Evolutionary conservation across 2,329 filamentous ascomycete species (phyloP).

Genomic region (Pleoardoris graminearum): DNA sequence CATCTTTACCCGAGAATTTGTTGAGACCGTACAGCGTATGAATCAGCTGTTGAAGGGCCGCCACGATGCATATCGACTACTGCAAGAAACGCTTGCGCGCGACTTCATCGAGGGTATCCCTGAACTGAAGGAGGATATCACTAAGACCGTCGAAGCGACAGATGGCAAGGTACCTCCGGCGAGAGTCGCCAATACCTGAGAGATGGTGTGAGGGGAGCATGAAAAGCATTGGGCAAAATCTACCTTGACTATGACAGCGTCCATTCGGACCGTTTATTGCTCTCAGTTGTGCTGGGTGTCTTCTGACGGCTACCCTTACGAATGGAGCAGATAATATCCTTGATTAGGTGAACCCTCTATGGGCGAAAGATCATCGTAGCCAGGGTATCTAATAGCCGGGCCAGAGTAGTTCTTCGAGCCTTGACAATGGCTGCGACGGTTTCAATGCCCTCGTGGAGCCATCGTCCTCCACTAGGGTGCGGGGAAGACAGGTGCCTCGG

Average conservation of each 20-base stretch:
- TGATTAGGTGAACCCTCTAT: background rate
- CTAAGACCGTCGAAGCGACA: slow-evolving; percentile 52
- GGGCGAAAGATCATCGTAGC: background rate
- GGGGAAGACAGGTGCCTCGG: background rate
- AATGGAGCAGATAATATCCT: background rate
- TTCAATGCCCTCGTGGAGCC: background rate
- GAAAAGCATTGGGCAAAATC: background rate
- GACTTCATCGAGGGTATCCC: slow-evolving; percentile 63
- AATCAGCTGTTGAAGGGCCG: slow-evolving; percentile 67
- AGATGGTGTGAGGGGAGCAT: background rate
- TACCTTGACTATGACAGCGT: background rate
- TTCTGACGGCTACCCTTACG: no score
- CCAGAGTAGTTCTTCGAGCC: background rate
- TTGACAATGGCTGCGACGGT: background rate
- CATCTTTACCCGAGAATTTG: slow-evolving; percentile 68
- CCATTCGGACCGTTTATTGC: background rate
- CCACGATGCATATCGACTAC: slow-evolving; percentile 60
- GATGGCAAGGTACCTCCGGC: slow-evolving; percentile 41
- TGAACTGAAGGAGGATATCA: slow-evolving; percentile 59
- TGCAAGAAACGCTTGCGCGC: slow-evolving; percentile 61
- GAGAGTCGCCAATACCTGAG: slow-evolving; percentile 2
- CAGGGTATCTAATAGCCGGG: background rate
- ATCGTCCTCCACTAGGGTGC: background rate
- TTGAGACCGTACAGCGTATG: slow-evolving; percentile 64
- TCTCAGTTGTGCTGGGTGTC: background rate